Conservation (phyloP, 2,329 filamentous ascomycete species). For the Phaeomoniella chlamydospora region DNA sequence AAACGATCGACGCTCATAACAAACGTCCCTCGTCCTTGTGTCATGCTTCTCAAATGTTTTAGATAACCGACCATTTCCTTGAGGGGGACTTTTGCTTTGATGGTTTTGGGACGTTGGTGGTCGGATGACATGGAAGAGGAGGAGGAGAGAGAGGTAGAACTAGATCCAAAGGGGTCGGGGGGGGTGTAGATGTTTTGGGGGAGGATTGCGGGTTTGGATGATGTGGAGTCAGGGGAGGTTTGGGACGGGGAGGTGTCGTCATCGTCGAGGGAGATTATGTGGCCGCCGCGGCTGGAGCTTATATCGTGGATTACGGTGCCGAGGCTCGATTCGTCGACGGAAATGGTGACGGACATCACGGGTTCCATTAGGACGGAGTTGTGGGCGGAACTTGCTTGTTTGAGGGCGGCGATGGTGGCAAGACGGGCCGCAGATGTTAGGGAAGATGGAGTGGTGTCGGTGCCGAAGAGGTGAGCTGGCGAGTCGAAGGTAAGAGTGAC, state of each 20-base stretch:
- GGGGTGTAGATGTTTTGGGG: conserved; percentile 69
- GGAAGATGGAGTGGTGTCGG: conserved; percentile 52
- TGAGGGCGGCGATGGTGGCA: conserved; percentile 57
- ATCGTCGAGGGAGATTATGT: conserved; percentile 56
- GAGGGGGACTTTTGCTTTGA: conserved; percentile 76
- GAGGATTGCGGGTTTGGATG: too few species aligned
- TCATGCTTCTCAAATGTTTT: conserved; percentile 75
- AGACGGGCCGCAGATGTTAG: conserved; percentile 52
- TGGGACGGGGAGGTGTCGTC: conserved; percentile 20
- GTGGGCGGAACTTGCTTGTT: conserved; percentile 39
- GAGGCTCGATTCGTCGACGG: conserved; percentile 67
- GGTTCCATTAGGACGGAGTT: conserved; percentile 69
- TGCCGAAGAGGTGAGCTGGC: conserved; percentile 46
- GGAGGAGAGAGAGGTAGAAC: conserved; percentile 10
- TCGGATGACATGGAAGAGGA: conserved; percentile 12
- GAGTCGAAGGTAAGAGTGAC: conserved; percentile 59
- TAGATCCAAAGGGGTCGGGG: conserved; percentile 59
- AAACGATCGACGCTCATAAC: conserved; percentile 62
- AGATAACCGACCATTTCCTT: conserved; percentile 96
- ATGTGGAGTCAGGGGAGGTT: conserved; percentile 14
- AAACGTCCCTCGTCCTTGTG: conserved; percentile 67
- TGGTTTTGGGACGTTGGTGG: conserved; percentile 38
- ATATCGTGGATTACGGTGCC: conserved; percentile 75
- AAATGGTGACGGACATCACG: conserved; percentile 80
- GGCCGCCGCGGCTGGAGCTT: conserved; percentile 56